Base-by-base conservation (phyloP, 1,139 yeast species). In the Yamadazyma sp. region DNA sequence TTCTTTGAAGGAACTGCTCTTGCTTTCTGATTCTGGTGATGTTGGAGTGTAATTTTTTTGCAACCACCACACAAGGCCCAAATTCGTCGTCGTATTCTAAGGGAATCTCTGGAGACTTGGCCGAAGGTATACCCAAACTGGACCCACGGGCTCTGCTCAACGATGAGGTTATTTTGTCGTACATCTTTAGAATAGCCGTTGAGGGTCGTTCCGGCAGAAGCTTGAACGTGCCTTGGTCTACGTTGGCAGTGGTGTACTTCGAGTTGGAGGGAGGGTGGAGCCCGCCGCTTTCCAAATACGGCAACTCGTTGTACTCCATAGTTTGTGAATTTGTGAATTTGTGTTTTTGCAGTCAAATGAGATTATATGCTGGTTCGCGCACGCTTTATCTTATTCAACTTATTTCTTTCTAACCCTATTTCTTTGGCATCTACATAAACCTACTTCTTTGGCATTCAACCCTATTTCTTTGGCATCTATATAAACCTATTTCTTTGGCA, bases 401-500 rank as follows among this genome's bases (percentile, higher is more conserved):
- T 18, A 14, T 13, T 13, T 13, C 9, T 12, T 26, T n/a, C 16
- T 13, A 12, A 18, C 21, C 13, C 20, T 20, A 20, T 35, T 20
- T 25, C 12, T 4, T 7, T 27, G n/a, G n/a, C n/a, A n/a, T n/a
- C n/a, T 12, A 28, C 4, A 15, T 17, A 8, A 6, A 23, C 31
- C 51, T 66, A 72, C 63, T 78, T 78, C 41, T 76, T 76, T n/a
- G n/a, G n/a, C n/a, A n/a, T n/a, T 6, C 10, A 12, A 18, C 21
- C 13, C 20, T 20, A 20, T 35, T 20, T 25, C 12, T 4, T 7
- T 27, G n/a, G n/a, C n/a, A n/a, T n/a, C n/a, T 12, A 28, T 3
- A 15, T 17, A 8, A 6, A 23, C 31, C 51, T 66, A 72, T 63
- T 78, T 78, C 41, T 76, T 76, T n/a, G n/a, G n/a, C n/a, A n/a